These are phyloP conservation scores for Leccinum broughii DNA, from an alignment of 768 basidiomycete species.

Conservation along the genomic window DNA sequence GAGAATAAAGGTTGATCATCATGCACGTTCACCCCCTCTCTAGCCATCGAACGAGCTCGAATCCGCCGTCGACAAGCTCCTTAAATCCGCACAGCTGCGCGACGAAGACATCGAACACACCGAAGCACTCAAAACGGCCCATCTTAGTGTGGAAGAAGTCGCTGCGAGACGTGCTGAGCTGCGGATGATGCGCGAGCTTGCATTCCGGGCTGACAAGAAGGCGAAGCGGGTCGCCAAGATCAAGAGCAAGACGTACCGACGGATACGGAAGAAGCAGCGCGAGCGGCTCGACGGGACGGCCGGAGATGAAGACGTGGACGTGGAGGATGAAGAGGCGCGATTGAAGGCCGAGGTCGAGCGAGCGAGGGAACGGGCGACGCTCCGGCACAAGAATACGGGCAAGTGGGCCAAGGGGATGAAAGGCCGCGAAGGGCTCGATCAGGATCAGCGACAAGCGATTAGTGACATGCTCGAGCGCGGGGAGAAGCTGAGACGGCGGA, in stretches of 20 bases:
- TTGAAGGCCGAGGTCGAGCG: constrained; percentile 76
- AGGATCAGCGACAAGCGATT: constrained; percentile 65
- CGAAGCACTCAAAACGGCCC: constrained; percentile 83
- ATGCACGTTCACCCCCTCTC: background rate
- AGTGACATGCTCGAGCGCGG: constrained; percentile 83
- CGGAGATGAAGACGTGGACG: constrained; percentile 23
- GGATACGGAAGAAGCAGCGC: constrained; percentile 76
- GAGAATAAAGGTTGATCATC: background rate
- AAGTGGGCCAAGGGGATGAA: constrained; percentile 85
- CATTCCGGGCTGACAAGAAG: constrained; percentile 91
- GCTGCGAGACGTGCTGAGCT: constrained; percentile 78
- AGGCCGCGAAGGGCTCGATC: constrained; percentile 65
- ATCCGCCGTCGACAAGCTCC: constrained; percentile 75
- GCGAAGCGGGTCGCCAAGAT: constrained; percentile 91
- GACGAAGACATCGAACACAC: constrained; percentile 77
- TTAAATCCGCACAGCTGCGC: constrained; percentile 78
- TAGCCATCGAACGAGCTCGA: constrained; percentile 87
- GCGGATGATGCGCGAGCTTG: constrained; percentile 85
- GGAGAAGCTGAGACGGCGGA: constrained; percentile 75
- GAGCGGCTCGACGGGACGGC: constrained; percentile 57
- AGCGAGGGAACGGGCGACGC: constrained; percentile 86
- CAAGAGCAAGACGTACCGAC: constrained; percentile 92
- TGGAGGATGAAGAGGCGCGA: constrained; percentile 47
- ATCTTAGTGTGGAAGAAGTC: constrained; percentile 84
- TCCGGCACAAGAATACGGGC: constrained; percentile 84